These are phyloP conservation scores for Tephrocybe sp. DNA, from an alignment of 768 basidiomycete species.

Conservation along the genomic window DNA sequence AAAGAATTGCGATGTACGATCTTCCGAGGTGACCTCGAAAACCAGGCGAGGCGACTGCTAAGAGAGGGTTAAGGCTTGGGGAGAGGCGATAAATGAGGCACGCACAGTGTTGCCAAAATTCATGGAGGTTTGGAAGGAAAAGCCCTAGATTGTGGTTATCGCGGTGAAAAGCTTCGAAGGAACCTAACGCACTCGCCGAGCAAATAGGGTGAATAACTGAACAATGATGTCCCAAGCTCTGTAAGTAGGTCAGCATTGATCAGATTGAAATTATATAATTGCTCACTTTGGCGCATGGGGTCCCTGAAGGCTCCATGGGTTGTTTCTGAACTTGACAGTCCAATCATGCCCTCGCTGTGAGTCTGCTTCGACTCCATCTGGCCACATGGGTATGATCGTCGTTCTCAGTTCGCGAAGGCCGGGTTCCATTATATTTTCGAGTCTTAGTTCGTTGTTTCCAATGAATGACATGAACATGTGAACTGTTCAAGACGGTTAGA, in stretches of 20 bases:
- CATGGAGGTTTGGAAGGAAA: constrained; percentile 64
- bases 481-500: constrained; percentile 36
- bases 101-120: constrained; percentile 55
- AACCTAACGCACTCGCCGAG: constrained; percentile 46
- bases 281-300: constrained; percentile 53
- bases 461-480: constrained; percentile 75
- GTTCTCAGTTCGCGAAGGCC: constrained; percentile 61
- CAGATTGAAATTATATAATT: not conserved
- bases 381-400: constrained; percentile 63
- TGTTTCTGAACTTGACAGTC: constrained; percentile 61
- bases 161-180: constrained; percentile 6
- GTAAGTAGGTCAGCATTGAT: constrained; percentile 11
- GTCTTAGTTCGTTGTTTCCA: constrained; percentile 61
- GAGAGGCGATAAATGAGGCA: constrained; percentile 5
- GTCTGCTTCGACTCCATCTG: constrained; percentile 57
- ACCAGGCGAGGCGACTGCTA: constrained; percentile 59
- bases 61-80: constrained; percentile 3
- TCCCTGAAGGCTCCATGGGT: constrained; percentile 69
- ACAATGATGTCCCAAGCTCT: constrained; percentile 65
- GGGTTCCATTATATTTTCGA: constrained; percentile 49
- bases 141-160: constrained; percentile 51
- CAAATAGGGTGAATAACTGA: constrained; percentile 59
- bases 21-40: constrained; percentile 54
- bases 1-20: constrained; percentile 58
- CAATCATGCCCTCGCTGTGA: constrained; percentile 45